phyloP scores from a whole-genome alignment of 2,329 filamentous ascomycete genomes.

The Thyridium curvatum region DNA sequence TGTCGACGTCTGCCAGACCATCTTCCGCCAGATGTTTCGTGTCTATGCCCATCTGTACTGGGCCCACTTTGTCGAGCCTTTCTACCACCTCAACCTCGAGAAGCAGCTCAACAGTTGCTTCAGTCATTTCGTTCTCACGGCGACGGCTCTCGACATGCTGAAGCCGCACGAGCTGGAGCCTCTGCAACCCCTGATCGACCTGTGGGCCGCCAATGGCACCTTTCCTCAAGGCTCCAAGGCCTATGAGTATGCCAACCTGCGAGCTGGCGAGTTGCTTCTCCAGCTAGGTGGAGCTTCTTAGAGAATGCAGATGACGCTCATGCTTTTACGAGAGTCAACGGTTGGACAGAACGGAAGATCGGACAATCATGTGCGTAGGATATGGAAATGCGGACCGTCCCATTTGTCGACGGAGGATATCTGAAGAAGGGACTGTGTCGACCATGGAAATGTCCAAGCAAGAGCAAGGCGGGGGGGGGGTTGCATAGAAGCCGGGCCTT shows the following conservation, averaged over 20 bases:
- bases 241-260: conserved; percentile 43
- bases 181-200: conserved; percentile 74
- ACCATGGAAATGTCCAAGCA: no score
- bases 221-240: conserved; percentile 58
- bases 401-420: no score
- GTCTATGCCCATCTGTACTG: conserved; percentile 89
- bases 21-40: conserved; percentile 85
- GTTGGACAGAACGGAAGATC: no score
- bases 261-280: conserved; percentile 33
- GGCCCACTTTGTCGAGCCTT: conserved; percentile 70
- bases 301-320: no score
- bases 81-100: conserved; percentile 62
- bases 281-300: no score
- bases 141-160: conserved; percentile 63
- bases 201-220: conserved; percentile 72
- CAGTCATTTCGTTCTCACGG: conserved; percentile 63
- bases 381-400: no score
- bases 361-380: no score
- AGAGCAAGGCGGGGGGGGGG: no score
- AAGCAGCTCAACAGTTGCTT: conserved; percentile 69
- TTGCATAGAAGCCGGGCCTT: no score
- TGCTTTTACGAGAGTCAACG: no score
- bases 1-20: conserved; percentile 70
- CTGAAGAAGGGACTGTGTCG: no score
- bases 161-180: conserved; percentile 74